Base-by-base conservation (phyloP, 129 eudicot genomes). In the carrot (Daucus carota) region DNA sequence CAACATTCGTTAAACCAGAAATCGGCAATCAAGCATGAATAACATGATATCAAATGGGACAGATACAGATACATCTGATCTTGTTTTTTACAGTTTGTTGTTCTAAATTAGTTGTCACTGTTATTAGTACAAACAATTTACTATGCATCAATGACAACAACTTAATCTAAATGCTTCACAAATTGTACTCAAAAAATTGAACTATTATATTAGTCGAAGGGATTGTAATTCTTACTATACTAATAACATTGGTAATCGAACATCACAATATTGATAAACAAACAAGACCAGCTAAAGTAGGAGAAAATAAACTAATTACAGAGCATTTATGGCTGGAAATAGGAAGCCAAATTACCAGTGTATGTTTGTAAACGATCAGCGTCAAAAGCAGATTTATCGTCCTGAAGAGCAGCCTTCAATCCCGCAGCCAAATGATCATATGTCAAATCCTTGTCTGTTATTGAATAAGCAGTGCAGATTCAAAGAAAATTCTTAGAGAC, bases 391-490 rank as follows among this genome's bases (percentile, higher is more conserved):
- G 97, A 87, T 71, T 83, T 77, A 79, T 90, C 98, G 28, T 86
- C 83, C 65, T 90, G 80, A 77, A 93, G 87, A 47, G 97, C 90
- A 60, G 74, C 83, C 88, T 89, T 93, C 71, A 93, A 84, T 71
- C 97, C 96, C 41, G 79, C 82, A 81, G 98, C 98, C 86, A 93
- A 80, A 87, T 93, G 87, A 86, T 93, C 97, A 80, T 90, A 93
- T 75, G 75, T 85, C 80, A 93, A 77, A 32, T 93, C 96, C 83
- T 93, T 80, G 77, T 93, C 98, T 90, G 80, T 75, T 67, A 76
- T 78, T 48, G 31, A 73, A 24, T 76, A 74, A 76, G 50, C 60
- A 73, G 50, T 41, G 33, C 59, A 36, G 18, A 16, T 63, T 34
- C 29, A 29, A 63, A 29, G 15, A 28, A 26, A 4, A 1, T 15